These are phyloP conservation scores for Glonium stellatum DNA, from an alignment of 495 filamentous ascomycete species.

Conservation along the genomic window DNA sequence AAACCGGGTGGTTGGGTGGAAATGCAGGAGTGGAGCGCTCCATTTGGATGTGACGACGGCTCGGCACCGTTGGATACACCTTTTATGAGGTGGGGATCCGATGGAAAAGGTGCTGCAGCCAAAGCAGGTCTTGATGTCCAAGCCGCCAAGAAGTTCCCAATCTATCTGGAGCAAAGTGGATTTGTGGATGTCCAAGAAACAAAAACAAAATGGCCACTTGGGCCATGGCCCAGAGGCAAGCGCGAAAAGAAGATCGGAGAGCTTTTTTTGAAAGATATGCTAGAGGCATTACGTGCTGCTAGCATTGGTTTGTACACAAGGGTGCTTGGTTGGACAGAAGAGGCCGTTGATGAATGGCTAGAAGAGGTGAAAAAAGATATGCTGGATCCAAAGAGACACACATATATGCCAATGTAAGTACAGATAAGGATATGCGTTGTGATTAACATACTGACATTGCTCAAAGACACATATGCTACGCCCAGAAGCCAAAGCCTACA, in stretches of 20 bases:
- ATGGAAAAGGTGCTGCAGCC: conserved; percentile 7
- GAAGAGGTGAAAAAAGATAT: neutral
- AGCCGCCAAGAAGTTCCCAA: conserved; percentile 10
- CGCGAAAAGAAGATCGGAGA: conserved; percentile 29
- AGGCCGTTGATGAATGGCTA: neutral
- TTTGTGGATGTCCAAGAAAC: conserved; percentile 28
- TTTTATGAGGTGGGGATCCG: conserved; percentile 12
- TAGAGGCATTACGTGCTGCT: neutral
- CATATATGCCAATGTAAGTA: neutral
- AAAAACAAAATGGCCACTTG: conserved; percentile 27
- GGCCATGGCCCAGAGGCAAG: conserved; percentile 29
- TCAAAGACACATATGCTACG: neutral
- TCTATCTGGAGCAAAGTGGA: conserved; percentile 21
- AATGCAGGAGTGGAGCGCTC: conserved; percentile 27
- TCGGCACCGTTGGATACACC: conserved; percentile 6
- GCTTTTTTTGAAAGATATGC: conserved; percentile 2
- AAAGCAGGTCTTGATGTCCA: conserved; percentile 19
- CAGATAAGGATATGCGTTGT: neutral
- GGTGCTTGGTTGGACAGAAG: neutral
- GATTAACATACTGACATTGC: neutral
- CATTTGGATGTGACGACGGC: conserved; percentile 25
- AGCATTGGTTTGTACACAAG: neutral
- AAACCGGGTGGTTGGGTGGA: conserved; percentile 32
- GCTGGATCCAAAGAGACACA: neutral
- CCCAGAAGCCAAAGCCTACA: too few relatives aligned